Percentiles rank a stretch among this genome's conserved stretches.
Conservation (phyloP, 2,329 filamentous ascomycete species). For the Cryphonectria parasitica region DNA sequence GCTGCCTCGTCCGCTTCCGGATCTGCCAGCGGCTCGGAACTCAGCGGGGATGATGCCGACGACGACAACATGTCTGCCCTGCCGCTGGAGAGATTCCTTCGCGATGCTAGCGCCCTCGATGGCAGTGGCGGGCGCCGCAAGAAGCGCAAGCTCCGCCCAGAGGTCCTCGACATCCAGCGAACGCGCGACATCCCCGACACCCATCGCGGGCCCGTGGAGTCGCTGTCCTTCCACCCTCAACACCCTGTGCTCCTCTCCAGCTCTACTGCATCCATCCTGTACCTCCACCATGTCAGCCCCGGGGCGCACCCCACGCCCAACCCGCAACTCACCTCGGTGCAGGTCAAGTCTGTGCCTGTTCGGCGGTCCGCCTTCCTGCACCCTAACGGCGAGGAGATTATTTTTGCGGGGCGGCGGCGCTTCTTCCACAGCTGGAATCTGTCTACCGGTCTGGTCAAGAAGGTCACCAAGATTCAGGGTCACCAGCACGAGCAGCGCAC, state of each 20-base stretch:
- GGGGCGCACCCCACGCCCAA: constrained; percentile 77
- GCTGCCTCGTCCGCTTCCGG: constrained; percentile 44
- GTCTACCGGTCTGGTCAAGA: constrained; percentile 77
- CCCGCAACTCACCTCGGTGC: constrained; percentile 86
- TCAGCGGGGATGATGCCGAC: constrained; percentile 43
- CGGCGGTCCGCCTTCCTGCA: constrained; percentile 80
- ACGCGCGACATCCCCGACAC: constrained; percentile 81
- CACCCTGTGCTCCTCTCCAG: constrained; percentile 89
- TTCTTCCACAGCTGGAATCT: constrained; percentile 98
- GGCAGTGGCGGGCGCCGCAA: constrained; percentile 53
- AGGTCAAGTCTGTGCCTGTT: constrained; percentile 83
- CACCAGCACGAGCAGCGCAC: constrained; percentile 81
- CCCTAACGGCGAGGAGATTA: constrained; percentile 74
- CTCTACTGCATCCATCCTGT: constrained; percentile 81
- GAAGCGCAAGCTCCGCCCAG: constrained; percentile 77
- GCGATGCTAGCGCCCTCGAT: constrained; percentile 71
- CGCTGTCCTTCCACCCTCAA: constrained; percentile 85
- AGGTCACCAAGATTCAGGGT: constrained; percentile 75
- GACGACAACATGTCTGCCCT: constrained; percentile 67
- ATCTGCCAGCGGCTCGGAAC: constrained; percentile 39
- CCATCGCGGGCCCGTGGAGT: constrained; percentile 79
- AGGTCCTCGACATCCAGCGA: constrained; percentile 88
- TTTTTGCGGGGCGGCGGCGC: constrained; percentile 83
- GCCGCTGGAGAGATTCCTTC: constrained; percentile 79
- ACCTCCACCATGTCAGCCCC: constrained; percentile 85